phyloP scores from a whole-genome alignment of 805 yeast species.

The Pichia manshurica region DNA sequence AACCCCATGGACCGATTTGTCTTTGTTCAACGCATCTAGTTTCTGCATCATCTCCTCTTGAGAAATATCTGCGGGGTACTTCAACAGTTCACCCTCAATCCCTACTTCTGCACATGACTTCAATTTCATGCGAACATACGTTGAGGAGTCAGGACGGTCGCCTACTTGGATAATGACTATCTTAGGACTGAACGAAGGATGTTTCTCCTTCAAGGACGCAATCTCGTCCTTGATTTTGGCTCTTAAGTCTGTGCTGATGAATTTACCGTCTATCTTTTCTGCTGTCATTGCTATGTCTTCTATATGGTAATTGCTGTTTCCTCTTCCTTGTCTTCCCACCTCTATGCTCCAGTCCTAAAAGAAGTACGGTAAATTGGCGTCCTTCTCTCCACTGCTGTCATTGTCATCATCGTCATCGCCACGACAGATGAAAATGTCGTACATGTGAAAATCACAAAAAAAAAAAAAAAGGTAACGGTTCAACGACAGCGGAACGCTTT shows the following conservation, averaged over 20 bases:
- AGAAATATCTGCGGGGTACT: slow-evolving; percentile 55
- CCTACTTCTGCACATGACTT: slow-evolving; percentile 85
- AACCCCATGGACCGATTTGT: slow-evolving; percentile 76
- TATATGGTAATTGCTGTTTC: too few relatives aligned
- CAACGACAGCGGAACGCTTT: too few relatives aligned
- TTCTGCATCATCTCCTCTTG: slow-evolving; percentile 56
- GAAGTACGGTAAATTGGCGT: too few relatives aligned
- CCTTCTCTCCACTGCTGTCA: too few relatives aligned
- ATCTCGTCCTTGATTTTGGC: slow-evolving; percentile 48
- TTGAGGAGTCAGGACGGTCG: slow-evolving; percentile 79
- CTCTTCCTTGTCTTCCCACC: too few relatives aligned
- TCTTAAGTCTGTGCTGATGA: slow-evolving; percentile 44
- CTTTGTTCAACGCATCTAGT: slow-evolving; percentile 63
- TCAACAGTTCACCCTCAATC: slow-evolving; percentile 59
- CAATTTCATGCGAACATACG: slow-evolving; percentile 86
- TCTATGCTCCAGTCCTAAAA: too few relatives aligned
- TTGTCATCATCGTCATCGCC: too few relatives aligned
- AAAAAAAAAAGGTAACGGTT: too few relatives aligned
- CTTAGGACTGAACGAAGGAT: slow-evolving; percentile 60
- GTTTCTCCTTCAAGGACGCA: slow-evolving; percentile 33
- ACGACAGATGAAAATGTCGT: too few relatives aligned
- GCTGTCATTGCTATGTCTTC: slow-evolving; percentile 29
- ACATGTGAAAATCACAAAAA: too few relatives aligned
- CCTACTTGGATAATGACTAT: slow-evolving; percentile 89
- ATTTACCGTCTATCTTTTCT: slow-evolving; percentile 53